These are phyloP conservation scores for Linnemannia hyalina DNA, from an alignment of 192 early-diverging fungal species.

Conservation along the genomic window DNA sequence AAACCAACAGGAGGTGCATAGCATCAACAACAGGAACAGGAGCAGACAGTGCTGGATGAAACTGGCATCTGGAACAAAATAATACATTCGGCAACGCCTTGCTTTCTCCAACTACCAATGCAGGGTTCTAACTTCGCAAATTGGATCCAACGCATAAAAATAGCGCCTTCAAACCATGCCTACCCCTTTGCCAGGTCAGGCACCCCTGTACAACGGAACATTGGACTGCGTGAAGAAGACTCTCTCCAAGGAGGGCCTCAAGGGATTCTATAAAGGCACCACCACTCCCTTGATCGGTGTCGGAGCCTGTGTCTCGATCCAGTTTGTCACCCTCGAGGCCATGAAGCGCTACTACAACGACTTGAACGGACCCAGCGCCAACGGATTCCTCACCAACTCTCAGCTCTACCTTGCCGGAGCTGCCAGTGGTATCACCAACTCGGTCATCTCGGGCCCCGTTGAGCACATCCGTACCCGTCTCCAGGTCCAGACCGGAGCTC, in stretches of 20 bases:
- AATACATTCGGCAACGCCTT: background rate
- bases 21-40: background rate
- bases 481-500: constrained; percentile 87
- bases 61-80: background rate
- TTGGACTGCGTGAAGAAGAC: constrained; percentile 92
- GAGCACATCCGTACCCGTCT: constrained; percentile 97
- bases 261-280: constrained; percentile 95
- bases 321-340: constrained; percentile 91
- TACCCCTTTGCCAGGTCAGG: constrained; percentile 66
- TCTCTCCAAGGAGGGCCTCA: constrained; percentile 81
- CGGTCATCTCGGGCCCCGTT: constrained; percentile 90
- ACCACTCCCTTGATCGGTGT: constrained; percentile 94
- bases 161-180: constrained; percentile 94
- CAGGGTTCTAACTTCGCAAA: background rate
- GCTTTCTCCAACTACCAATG: background rate
- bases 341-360: constrained; percentile 85
- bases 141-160: background rate
- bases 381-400: constrained; percentile 69
- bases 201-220: constrained; percentile 81
- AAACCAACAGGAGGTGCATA: background rate
- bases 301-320: constrained; percentile 97
- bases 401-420: constrained; percentile 93
- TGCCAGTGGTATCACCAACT: constrained; percentile 89
- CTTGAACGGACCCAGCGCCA: constrained; percentile 64
- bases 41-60: background rate